Conservation (phyloP, 768 basidiomycete species). For the Serendipita sp. region DNA sequence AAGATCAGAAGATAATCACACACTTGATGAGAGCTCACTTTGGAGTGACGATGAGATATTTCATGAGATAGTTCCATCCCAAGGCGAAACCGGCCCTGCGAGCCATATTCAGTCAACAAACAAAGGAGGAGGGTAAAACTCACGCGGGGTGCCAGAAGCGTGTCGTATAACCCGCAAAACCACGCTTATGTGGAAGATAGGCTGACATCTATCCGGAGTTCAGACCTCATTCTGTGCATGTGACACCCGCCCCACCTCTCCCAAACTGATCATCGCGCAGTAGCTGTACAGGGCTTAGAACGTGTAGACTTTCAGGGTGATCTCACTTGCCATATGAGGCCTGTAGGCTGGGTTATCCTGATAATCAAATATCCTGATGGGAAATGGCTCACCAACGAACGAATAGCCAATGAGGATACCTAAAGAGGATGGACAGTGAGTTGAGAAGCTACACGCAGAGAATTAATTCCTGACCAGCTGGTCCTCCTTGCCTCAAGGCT, state of each 20-base stretch:
- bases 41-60: constrained; percentile 38
- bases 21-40: constrained; percentile 4
- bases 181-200: constrained; percentile 15
- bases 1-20: background rate
- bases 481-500: constrained; percentile 24
- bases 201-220: constrained; percentile 41
- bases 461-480: constrained; percentile 22
- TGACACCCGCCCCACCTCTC: constrained; percentile 19
- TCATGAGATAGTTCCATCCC: constrained; percentile 41
- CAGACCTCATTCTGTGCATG: background rate
- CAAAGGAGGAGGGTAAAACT: background rate
- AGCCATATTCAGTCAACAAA: background rate
- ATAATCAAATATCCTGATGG: constrained; percentile 18
- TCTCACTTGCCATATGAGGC: background rate
- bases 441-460: background rate
- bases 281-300: constrained; percentile 7
- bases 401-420: constrained; percentile 21
- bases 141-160: constrained; percentile 49
- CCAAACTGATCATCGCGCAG: constrained; percentile 38
- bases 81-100: constrained; percentile 39
- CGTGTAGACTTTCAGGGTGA: background rate
- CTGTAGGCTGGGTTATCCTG: background rate
- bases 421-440: constrained; percentile 5
- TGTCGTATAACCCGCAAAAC: constrained; percentile 38
- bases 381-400: constrained; percentile 35